Percentiles rank a stretch among this genome's conserved stretches.
Conservation (phyloP, 2,329 filamentous ascomycete genomes). For the Raffaelea albimanens region DNA sequence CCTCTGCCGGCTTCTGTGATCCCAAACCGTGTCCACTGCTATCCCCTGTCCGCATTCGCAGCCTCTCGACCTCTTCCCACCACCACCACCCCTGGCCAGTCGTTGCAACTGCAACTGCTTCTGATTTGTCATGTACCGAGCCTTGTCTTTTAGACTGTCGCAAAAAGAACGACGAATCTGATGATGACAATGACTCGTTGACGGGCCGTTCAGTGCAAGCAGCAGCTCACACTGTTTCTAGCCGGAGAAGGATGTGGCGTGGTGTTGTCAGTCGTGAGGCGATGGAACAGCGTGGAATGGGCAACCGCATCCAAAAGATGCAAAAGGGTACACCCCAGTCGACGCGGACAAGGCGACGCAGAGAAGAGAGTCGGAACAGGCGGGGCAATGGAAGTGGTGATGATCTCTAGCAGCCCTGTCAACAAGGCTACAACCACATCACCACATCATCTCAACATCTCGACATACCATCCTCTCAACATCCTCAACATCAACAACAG, state of each 20-base stretch:
- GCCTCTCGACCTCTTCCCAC: background rate
- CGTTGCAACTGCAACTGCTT: too few species aligned
- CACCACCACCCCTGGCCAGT: background rate
- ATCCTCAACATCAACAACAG: too few species aligned
- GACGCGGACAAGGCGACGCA: constrained; percentile 16
- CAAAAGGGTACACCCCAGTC: background rate
- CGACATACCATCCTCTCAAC: too few species aligned
- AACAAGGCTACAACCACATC: too few species aligned
- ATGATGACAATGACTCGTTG: too few species aligned
- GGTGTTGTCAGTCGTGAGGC: background rate
- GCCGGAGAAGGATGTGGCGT: too few species aligned
- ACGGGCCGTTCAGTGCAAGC: too few species aligned
- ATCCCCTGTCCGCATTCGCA: background rate
- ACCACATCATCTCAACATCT: too few species aligned
- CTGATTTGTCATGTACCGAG: too few species aligned
- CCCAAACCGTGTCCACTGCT: background rate
- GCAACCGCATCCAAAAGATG: constrained; percentile 11
- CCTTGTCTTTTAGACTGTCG: background rate
- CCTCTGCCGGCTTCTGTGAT: background rate
- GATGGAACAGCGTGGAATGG: background rate
- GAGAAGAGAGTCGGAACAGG: constrained; percentile 14
- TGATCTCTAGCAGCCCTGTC: background rate
- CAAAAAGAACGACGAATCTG: too few species aligned
- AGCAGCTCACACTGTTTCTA: too few species aligned
- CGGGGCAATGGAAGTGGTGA: constrained; percentile 16